These are phyloP conservation scores for Coix lacrymajobi DNA, from an alignment of 176 grass and related monocot genomes.

Conservation along the genomic window DNA sequence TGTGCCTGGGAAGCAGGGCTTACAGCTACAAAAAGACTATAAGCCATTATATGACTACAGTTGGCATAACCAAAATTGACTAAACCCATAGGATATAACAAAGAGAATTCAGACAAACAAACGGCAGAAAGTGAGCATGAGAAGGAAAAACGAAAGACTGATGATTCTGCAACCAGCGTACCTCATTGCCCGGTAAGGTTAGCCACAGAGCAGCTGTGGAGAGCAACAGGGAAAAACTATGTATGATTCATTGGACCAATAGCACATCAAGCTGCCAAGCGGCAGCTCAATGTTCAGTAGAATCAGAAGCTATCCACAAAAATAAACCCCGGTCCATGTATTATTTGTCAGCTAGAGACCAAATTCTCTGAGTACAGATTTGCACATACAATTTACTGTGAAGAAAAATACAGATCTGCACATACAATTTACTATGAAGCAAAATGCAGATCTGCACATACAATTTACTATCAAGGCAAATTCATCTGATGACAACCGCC, in stretches of 20 bases:
- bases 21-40: too few relatives aligned
- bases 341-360: conserved; percentile 24
- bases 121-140: neutral
- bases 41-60: neutral
- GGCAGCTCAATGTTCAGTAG: neutral
- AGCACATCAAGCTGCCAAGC: neutral
- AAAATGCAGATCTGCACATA: conserved; percentile 32
- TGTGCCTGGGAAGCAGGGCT: too few relatives aligned
- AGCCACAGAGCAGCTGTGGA: neutral
- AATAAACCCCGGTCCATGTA: neutral
- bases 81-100: neutral
- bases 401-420: conserved; percentile 36
- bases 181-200: neutral
- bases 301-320: conserved; percentile 21
- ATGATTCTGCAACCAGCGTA: neutral
- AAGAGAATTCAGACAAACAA: neutral
- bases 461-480: conserved; percentile 28
- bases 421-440: conserved; percentile 18
- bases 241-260: neutral
- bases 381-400: conserved; percentile 9
- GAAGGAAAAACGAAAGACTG: neutral
- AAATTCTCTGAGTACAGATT: conserved; percentile 27
- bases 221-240: neutral
- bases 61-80: neutral
- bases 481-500: conserved; percentile 19